Evolutionary conservation across 1,284 basidiomycete genomes (phyloP).

Genomic region (Tilletia horrida): DNA sequence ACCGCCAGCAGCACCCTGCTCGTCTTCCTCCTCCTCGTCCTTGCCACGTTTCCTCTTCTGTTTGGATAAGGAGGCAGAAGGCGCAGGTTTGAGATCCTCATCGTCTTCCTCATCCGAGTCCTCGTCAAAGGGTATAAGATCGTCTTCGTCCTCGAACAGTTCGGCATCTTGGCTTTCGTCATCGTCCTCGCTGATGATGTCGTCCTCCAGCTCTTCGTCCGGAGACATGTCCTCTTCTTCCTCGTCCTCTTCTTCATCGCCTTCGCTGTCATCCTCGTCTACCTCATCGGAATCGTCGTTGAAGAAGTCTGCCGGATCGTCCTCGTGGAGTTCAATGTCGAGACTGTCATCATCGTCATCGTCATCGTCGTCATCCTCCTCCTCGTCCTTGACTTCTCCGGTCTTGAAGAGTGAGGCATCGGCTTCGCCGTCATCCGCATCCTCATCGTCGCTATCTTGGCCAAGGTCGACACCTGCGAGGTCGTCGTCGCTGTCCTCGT

Average conservation of each 20-base stretch:
- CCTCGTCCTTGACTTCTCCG: background rate
- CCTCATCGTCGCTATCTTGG: constrained; percentile 29
- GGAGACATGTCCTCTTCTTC: constrained; percentile 17
- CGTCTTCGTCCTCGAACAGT: constrained; percentile 53
- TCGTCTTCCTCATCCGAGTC: constrained; percentile 22
- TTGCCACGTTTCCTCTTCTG: background rate
- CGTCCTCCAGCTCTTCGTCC: constrained; percentile 23
- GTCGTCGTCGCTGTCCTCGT: constrained; percentile 27
- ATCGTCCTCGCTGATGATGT: constrained; percentile 30
- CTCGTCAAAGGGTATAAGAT: constrained; percentile 45
- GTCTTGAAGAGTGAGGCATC: background rate
- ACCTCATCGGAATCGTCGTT: constrained; percentile 29
- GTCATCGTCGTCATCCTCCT: constrained; percentile 3
- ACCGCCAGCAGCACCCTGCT: constrained; percentile 32
- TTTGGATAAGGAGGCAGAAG: background rate
- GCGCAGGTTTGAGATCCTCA: constrained; percentile 23
- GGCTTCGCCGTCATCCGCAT: constrained; percentile 13
- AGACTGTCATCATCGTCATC: constrained; percentile 55
- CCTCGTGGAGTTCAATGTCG: constrained; percentile 40
- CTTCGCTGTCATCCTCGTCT: constrained; percentile 56
- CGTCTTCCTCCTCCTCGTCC: constrained; percentile 25
- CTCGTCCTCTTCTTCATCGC: constrained; percentile 41
- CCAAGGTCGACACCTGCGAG: constrained; percentile 36
- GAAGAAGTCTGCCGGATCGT: constrained; percentile 40
- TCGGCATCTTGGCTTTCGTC: constrained; percentile 36